These are phyloP conservation scores for Stagonosporopsis vannaccii DNA, from an alignment of 2,329 filamentous ascomycete genomes.

Conservation along the genomic window DNA sequence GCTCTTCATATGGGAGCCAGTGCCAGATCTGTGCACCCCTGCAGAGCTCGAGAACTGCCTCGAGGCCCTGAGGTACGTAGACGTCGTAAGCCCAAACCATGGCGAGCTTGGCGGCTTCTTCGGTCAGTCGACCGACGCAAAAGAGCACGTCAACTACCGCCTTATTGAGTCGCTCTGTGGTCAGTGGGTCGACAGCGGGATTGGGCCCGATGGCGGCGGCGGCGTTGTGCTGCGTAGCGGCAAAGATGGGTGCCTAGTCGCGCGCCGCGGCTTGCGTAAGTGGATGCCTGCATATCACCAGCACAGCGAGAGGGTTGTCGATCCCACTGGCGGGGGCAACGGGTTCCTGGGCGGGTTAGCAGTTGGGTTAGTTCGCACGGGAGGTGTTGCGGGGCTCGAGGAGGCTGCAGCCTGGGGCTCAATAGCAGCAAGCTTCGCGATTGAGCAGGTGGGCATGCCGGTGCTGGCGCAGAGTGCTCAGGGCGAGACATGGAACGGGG, in stretches of 20 bases:
- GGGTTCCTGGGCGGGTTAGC: slow-evolving; percentile 75
- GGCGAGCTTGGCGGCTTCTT: slow-evolving; percentile 88
- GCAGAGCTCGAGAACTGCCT: slow-evolving; percentile 64
- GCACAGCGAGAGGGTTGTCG: slow-evolving; percentile 68
- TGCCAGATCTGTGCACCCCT: slow-evolving; percentile 84
- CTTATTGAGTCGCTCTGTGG: slow-evolving; percentile 52
- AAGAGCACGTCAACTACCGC: slow-evolving; percentile 47
- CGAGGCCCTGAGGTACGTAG: slow-evolving; percentile 61
- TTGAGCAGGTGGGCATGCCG: slow-evolving; percentile 92
- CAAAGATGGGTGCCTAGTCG: slow-evolving; percentile 71
- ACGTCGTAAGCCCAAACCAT: slow-evolving; percentile 81
- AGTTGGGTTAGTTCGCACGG: slow-evolving; percentile 60
- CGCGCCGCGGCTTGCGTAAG: slow-evolving; percentile 49
- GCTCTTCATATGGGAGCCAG: slow-evolving; percentile 92
- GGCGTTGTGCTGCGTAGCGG: slow-evolving; percentile 75
- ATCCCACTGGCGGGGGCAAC: slow-evolving; percentile 94
- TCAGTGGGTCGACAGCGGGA: slow-evolving; percentile 47
- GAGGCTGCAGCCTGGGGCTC: slow-evolving; percentile 80
- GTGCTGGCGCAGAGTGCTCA: slow-evolving; percentile 50
- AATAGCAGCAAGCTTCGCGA: slow-evolving; percentile 87
- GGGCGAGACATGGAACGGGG: slow-evolving; percentile 59
- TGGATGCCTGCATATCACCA: slow-evolving; percentile 83
- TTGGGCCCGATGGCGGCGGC: slow-evolving; percentile 50
- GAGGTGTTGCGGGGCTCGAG: slow-evolving; percentile 60
- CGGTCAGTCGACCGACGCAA: slow-evolving; percentile 55